Base-by-base conservation (phyloP, 2,329 filamentous ascomycete genomes). In the Colletotrichum sublineola region DNA sequence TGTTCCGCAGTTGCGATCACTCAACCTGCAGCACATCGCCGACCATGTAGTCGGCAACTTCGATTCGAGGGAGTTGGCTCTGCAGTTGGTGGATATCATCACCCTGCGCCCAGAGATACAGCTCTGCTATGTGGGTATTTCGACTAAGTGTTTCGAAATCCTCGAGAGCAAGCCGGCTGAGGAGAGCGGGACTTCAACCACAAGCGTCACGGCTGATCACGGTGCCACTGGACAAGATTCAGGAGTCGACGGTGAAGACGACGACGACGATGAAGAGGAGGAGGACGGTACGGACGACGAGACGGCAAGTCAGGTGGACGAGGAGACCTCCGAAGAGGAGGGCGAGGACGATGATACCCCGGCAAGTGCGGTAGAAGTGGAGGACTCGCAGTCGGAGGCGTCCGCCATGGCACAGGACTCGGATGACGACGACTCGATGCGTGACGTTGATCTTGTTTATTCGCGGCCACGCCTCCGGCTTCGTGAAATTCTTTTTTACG, bases 121-220 rank as follows among this genome's bases (percentile, higher is more conserved):
- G 77, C 85, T 96, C 18, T 94, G 91, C 80, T 96, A 95, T 78
- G 87, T 96, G 76, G 94, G 92, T 24, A 89, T 96, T 66, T 87
- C 87, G n/a, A 85, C 84, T 52, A 95, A 95, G 80, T 96, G 94
- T 81, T 96, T 93, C 77, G 94, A 96, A 79, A 92, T 96, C 42
- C 82, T 95, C 9, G 94, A 96, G 79, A 87, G 86, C 63, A 84
- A 86, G 60, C 82, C 83, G 2, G 85, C 83, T 15, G 85, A 88
- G 55, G 83, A 83, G 29, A 77, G 75, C 40, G 76, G 74, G 53
- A 75, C 78, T 42, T 53, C 67, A 58, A 53, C 57, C 70, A 53
- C 73, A 68, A 62, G 74, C 33, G 68, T 42, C 33, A 66, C 67
- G 46, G 61, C 67, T 20, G 74, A 76, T 48, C 76, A 74, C 20